Percentiles rank a stretch among this genome's conserved stretches.
These are phyloP conservation scores for Avena sativa DNA, from an alignment of 176 grass and related monocot genomes.

Conservation along the genomic window DNA sequence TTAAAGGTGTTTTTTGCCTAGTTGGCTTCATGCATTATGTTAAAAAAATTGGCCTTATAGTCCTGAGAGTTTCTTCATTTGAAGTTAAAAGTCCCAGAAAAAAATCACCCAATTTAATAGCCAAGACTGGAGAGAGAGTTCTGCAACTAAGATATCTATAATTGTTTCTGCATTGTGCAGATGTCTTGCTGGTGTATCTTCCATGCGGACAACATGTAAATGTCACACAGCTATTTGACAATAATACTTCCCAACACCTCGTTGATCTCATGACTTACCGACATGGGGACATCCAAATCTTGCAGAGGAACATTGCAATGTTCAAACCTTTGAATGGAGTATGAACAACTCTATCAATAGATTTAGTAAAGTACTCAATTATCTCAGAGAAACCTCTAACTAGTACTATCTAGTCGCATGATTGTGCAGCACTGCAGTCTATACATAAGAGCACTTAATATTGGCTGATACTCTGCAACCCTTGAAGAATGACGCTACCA, in stretches of 20 bases:
- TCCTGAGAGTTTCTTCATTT: conserved; percentile 10
- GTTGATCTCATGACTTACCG: neutral
- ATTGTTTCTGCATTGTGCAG: neutral
- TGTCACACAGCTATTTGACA: conserved; percentile 9
- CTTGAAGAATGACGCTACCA: neutral
- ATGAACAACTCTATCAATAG: conserved; percentile 1
- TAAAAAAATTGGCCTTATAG: conserved; percentile 2
- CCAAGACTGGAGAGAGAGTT: conserved; percentile 15
- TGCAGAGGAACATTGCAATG: neutral
- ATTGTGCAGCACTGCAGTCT: neutral
- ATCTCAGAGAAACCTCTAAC: neutral
- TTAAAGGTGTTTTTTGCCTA: conserved; percentile 11
- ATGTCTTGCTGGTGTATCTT: neutral
- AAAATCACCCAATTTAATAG: conserved; percentile 2
- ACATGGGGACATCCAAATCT: neutral
- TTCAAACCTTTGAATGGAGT: conserved; percentile 12
- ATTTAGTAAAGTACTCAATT: neutral
- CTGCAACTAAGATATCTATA: neutral
- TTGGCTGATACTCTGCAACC: neutral
- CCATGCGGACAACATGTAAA: neutral
- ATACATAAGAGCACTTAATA: neutral
- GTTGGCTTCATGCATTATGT: conserved; percentile 16
- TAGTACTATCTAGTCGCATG: neutral
- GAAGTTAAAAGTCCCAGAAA: conserved; percentile 1
- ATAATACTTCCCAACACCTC: neutral